phyloP scores from a whole-genome alignment of 371 early-diverging fungal species.

The Mucor sp. region DNA sequence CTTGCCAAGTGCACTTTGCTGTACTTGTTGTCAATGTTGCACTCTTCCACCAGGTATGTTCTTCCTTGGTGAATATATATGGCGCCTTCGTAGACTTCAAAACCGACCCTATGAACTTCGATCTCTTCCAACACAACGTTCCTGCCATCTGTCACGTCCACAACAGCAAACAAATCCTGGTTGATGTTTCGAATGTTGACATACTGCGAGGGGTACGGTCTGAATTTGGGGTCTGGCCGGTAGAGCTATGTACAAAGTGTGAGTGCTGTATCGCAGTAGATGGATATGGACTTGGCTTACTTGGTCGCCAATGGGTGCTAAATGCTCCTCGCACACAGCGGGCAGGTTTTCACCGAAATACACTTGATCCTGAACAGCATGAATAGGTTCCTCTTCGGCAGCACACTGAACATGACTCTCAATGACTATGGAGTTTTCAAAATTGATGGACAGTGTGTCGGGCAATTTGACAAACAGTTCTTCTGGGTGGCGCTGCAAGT shows the following conservation, averaged over 20 bases:
- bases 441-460: conserved; percentile 37
- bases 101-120: conserved; percentile 54
- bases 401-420: conserved; percentile 71
- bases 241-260: conserved; percentile 30
- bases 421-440: conserved; percentile 41
- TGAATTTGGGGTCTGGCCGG: conserved; percentile 44
- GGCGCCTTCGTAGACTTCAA: conserved; percentile 65
- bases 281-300: conserved; percentile 10
- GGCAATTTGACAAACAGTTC: conserved; percentile 47
- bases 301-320: conserved; percentile 25
- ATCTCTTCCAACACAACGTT: conserved; percentile 57
- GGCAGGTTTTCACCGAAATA: conserved; percentile 41
- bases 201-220: conserved; percentile 50
- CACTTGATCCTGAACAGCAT: conserved; percentile 28
- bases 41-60: conserved; percentile 57
- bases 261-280: background rate
- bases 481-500: conserved; percentile 43
- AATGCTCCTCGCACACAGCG: conserved; percentile 30
- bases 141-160: conserved; percentile 50
- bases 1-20: conserved; percentile 47
- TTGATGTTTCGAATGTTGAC: conserved; percentile 49
- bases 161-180: conserved; percentile 50
- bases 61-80: conserved; percentile 65
- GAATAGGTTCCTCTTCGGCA: conserved; percentile 55
- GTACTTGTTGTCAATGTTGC: conserved; percentile 49